Base-by-base conservation (phyloP, 2,329 filamentous ascomycete species). In the Zalaria obscura region DNA sequence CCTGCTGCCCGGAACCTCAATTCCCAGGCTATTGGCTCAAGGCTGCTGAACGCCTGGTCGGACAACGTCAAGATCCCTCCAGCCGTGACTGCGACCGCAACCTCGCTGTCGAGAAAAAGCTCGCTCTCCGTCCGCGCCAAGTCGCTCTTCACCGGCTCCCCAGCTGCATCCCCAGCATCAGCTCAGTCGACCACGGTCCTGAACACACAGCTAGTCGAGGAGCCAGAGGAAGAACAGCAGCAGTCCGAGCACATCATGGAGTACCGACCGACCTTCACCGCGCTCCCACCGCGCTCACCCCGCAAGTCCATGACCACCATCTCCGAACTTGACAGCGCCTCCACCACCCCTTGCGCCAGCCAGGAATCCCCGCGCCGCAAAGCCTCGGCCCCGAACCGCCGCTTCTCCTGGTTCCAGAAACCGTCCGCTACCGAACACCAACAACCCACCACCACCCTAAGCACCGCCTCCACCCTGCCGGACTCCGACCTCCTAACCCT, bases 401-500 rank as follows among this genome's bases (percentile, higher is more conserved):
- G 41, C 25, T 47, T 47, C 29, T 51, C 53, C 9, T 61, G 58
- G 58, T 61, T 60, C 40, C 43, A 45, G 7, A 52, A 55, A 39
- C 36, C 18, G 18, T 18, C 18, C 18, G 18, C 18, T 18, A 18
- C 18, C 18, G 18, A 18, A 18, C 18, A 18, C 18, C 18, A 18
- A 18, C 18, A 18, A 18, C 18, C 18, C 18, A 18, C 18, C 18
- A 18, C 47, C 5, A 47, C 46, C 25, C n/a, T 39, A 8, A 36
- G 45, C 5, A 25, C 42, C 38, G 42, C 45, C 5, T 28, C 49
- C 29, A 37, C 44, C 25, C 28, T 35, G 5, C 11, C 44, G 9
- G 37, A 45, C 27, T 39, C 45, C 50, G 68, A 73, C 43, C 58
- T 78, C 25, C 55, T 73, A 5, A 70, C 67, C 41, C 55, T 78